Evolutionary conservation across 495 filamentous ascomycete genomes (phyloP), one percentile per base, ranked within the genome.

Genomic region (Apiosordaria backusii): DNA sequence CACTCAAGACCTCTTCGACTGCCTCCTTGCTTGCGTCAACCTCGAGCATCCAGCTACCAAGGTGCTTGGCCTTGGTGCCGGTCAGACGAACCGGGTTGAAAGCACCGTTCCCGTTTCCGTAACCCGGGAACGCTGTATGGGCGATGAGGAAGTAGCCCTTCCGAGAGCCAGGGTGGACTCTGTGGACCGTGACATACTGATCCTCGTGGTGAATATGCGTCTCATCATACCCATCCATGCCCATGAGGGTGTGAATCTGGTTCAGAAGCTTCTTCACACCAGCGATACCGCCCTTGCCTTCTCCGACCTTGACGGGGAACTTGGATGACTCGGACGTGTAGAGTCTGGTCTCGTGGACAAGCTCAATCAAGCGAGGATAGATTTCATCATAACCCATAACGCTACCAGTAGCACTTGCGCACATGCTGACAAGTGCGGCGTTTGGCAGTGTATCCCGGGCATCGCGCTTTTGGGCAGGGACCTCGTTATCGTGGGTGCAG

Each of bases 301-400:
- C 81, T 13, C 87, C 86, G 22, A 87, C 71, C 60, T 84, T 81
- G 45, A 92, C 76, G 0, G 87, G 76, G 15, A 81, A 77, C 13
- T 70, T 85, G 16, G 91, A 93, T 21, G 85, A 90, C 35, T 85
- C 80, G 2, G 91, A 92, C 7, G 86, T 80, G 74, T 99, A 99
- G 3, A 88, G 78, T 54, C 96, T 84, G 19, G 85, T 93, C 72
- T 99, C 96, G 54, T 87, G 82, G 16, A 99, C 96, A 22, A 99
- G 85, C 70, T 99, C 92, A 22, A 98, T 86, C 59, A 97, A 81
- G 63, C 89, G 88, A 4, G 96, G 96, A 71, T 99, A 99, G 63
- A 98, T 84, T 74, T 99, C 96, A 72, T 99, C 96, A 72, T 96
- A 97, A n/a, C 96, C 96, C 89, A 97, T 95, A 19, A 97, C 96